Base-by-base conservation (phyloP, 768 basidiomycete genomes). In the Termitomyces sp. region DNA sequence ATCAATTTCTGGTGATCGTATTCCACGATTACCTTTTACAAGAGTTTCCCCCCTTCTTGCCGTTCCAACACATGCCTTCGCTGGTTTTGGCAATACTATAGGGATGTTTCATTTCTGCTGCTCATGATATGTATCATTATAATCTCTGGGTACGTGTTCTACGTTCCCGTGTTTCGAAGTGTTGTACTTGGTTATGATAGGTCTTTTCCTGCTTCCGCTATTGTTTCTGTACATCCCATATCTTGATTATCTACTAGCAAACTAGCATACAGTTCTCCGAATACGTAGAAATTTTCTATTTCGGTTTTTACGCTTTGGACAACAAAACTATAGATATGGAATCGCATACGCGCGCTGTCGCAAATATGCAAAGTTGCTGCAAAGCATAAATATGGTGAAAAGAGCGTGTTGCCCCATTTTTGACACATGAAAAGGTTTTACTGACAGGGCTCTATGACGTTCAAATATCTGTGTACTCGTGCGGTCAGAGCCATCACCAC, bases 31-130 rank as follows among this genome's bases (percentile, higher is more conserved):
- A 63, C 90, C 91, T n/a, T 92, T 92, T 70, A 92, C 91, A n/a
- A 81, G 89, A 22, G 86, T 90, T 11, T 82, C 85, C 3, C 82
- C 89, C 35, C 79, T 90, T 62, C 67, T 84, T 32, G 76, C 79
- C 55, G 71, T 78, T 22, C 71, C 81, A 36, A 78, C 81, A 16
- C 75, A 80, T 67, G 84, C 79, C 62, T 68, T 91, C 11, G 89
- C 87, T 63, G 90, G 91, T 16, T 91, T 92, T 68, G 91, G 91
- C 45, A 92, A 93, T 71, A 91, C 90, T 4, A 76, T 89, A 59
- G 88, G 88, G 36, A 67, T 89, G 32, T 83, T 90, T 66, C 74
- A 74, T 63, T 79, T 81, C 58, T 66, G 67, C 16, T 45, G 20
- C 36, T 33, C 55, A 38, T 66, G 50, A 63, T 42, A 49, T 58